phyloP scores from a whole-genome alignment of 352 stramenopile species.

The Phytopythium boreale region DNA sequence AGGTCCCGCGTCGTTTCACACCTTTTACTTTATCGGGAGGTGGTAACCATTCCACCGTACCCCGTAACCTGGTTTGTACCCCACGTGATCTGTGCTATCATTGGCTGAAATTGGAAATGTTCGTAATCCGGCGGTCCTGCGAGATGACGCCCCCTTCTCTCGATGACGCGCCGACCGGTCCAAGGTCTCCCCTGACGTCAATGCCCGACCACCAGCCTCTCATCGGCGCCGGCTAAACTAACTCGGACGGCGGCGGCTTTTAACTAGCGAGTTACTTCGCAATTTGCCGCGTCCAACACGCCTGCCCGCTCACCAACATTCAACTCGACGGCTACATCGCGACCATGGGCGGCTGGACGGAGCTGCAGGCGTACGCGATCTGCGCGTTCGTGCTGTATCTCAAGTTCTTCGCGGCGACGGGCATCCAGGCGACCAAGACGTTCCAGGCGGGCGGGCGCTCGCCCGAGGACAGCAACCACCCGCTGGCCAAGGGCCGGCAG shows the following conservation, averaged over 20 bases:
- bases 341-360: constrained; percentile 21
- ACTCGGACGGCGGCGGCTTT: too few species aligned
- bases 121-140: constrained; percentile 13
- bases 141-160: background rate
- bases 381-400: constrained; percentile 37
- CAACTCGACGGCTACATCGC: background rate
- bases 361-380: constrained; percentile 27
- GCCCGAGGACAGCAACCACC: constrained; percentile 34
- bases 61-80: background rate
- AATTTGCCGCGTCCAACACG: background rate
- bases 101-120: constrained; percentile 21
- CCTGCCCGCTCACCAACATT: background rate
- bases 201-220: background rate
- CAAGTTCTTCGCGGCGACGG: constrained; percentile 32
- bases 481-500: constrained; percentile 26
- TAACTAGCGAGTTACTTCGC: background rate
- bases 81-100: constrained; percentile 6
- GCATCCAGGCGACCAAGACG: constrained; percentile 34
- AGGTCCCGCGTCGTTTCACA: background rate
- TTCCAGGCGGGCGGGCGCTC: constrained; percentile 31
- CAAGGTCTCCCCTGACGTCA: background rate
- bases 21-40: background rate
- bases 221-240: background rate
- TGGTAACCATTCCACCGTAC: background rate
- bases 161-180: background rate